These are phyloP conservation scores for Dryas octopetala DNA, from an alignment of 306 rosid genomes.

Conservation along the genomic window DNA sequence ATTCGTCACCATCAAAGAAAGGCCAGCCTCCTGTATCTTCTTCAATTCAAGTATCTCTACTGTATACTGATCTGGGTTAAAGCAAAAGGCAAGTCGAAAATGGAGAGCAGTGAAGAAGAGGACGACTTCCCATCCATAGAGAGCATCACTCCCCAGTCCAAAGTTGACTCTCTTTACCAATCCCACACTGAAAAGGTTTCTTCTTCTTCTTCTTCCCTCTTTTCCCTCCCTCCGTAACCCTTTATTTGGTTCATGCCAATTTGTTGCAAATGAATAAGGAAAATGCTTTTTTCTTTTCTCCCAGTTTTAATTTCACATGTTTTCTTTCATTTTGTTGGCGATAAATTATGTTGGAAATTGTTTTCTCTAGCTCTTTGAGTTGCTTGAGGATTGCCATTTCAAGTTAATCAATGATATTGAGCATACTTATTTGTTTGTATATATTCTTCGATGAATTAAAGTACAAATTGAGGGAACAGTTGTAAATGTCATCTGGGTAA, in stretches of 20 bases:
- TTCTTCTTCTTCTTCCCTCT: background rate
- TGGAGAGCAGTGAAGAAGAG: conserved; percentile 99
- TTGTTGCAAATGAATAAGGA: background rate
- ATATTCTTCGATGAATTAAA: background rate
- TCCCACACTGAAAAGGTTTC: conserved; percentile 89
- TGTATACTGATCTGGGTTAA: too few species aligned
- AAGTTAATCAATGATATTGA: background rate
- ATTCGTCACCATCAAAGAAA: too few species aligned
- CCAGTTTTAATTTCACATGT: background rate
- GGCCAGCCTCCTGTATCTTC: too few species aligned
- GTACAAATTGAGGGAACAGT: background rate
- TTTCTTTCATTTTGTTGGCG: background rate
- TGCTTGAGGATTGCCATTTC: conserved; percentile 4
- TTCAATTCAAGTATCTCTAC: too few species aligned
- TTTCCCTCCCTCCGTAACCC: background rate
- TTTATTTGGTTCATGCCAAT: background rate
- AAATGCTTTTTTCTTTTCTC: background rate
- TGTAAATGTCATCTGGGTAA: conserved; percentile 5
- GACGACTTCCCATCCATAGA: conserved; percentile 91
- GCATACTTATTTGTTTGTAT: background rate
- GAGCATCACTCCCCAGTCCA: conserved; percentile 83
- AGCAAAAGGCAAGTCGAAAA: conserved; percentile 10
- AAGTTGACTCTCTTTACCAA: conserved; percentile 86
- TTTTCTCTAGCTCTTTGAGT: background rate
- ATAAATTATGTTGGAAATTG: background rate